Conservation (phyloP, 768 basidiomycete genomes). For the Neoboletus magnificus region DNA sequence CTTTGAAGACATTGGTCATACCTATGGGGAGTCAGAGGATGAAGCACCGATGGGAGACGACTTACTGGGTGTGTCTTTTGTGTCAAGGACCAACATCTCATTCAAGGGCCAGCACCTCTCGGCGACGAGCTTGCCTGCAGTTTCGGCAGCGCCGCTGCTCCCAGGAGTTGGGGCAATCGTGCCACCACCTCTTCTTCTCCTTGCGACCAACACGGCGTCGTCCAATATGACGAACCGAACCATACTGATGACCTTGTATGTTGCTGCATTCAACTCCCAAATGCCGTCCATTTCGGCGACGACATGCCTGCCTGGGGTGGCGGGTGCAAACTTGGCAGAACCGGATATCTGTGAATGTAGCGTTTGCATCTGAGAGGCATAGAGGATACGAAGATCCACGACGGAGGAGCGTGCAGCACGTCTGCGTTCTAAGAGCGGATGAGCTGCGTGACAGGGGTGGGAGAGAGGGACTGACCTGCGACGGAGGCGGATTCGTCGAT, state of each 20-base stretch:
- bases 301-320: conserved; percentile 87
- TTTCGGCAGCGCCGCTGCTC: conserved; percentile 55
- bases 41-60: neutral
- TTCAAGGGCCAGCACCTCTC: conserved; percentile 91
- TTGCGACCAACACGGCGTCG: conserved; percentile 86
- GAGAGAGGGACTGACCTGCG: conserved; percentile 37
- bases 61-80: conserved; percentile 90
- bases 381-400: conserved; percentile 91
- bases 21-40: conserved; percentile 32
- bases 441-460: conserved; percentile 25
- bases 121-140: conserved; percentile 76
- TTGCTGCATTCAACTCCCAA: conserved; percentile 85
- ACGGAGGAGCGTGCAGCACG: conserved; percentile 82
- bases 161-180: conserved; percentile 50
- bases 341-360: conserved; percentile 91
- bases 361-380: conserved; percentile 91
- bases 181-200: conserved; percentile 56
- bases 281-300: conserved; percentile 83
- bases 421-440: conserved; percentile 41
- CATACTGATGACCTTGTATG: conserved; percentile 85
- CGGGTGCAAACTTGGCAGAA: conserved; percentile 90
- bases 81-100: conserved; percentile 93
- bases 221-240: conserved; percentile 90
- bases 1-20: conserved; percentile 97
- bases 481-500: conserved; percentile 77